A percentile compares a stretch with the other conserved stretches of the same genome.
These are phyloP conservation scores for Pseudodiploospora longispora DNA, from an alignment of 2,329 filamentous ascomycete species.

Conservation along the genomic window DNA sequence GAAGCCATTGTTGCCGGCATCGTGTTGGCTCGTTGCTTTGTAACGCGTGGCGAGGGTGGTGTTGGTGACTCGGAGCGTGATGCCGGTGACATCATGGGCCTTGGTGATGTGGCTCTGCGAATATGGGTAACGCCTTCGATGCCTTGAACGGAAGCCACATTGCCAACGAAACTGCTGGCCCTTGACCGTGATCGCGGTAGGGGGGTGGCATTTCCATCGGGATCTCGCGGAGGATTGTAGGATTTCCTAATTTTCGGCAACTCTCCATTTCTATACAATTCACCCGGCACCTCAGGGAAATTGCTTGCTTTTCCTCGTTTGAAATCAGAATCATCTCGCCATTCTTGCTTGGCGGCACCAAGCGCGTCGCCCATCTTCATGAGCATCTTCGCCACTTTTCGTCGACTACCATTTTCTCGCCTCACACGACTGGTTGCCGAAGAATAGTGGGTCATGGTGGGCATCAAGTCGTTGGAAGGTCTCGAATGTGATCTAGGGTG, in stretches of 20 bases:
- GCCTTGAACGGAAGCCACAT: conserved; percentile 1
- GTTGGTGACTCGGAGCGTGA: neutral
- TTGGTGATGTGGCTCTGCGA: conserved; percentile 5
- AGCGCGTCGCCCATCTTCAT: conserved; percentile 36
- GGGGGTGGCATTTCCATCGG: conserved; percentile 22
- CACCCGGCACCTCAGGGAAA: conserved; percentile 51
- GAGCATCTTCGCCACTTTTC: conserved; percentile 35
- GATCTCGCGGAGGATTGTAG: conserved; percentile 29
- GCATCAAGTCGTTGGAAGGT: neutral
- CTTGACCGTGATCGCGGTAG: conserved; percentile 22
- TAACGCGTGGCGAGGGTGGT: conserved; percentile 1
- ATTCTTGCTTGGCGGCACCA: conserved; percentile 37
- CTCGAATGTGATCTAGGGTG: neutral
- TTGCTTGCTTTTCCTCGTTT: conserved; percentile 34
- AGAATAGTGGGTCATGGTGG: neutral
- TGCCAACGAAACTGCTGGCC: conserved; percentile 26
- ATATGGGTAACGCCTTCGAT: conserved; percentile 1
- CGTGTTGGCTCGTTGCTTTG: conserved; percentile 8
- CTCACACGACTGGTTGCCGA: neutral
- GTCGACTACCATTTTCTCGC: conserved; percentile 24
- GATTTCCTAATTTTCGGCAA: conserved; percentile 29
- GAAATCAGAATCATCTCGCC: conserved; percentile 41
- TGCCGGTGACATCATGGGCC: neutral
- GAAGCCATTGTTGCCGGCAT: conserved; percentile 1
- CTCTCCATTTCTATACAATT: conserved; percentile 19